Conservation (phyloP, 2,329 filamentous ascomycete genomes). For the Xylariaceae sp. region DNA sequence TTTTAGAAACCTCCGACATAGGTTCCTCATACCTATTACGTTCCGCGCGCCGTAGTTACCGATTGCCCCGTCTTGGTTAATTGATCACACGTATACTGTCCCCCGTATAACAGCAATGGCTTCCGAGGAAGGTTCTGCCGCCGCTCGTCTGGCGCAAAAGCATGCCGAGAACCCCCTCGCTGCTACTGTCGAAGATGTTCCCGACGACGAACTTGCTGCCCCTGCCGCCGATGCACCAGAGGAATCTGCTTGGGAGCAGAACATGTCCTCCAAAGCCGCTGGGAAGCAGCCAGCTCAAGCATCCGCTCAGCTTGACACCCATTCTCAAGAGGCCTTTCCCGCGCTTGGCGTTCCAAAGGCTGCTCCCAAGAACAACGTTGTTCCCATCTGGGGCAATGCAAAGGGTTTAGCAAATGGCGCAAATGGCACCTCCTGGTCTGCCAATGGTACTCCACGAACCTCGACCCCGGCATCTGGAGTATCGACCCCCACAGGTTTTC, state of each 20-base stretch:
- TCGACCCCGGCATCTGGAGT: slow-evolving; percentile 61
- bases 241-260: slow-evolving; percentile 42
- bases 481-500: slow-evolving; percentile 38
- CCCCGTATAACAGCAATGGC: slow-evolving; percentile 34
- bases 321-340: slow-evolving; percentile 92
- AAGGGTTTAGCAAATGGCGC: slow-evolving; percentile 54
- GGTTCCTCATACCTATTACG: slow-evolving; percentile 7
- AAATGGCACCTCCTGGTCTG: slow-evolving; percentile 50
- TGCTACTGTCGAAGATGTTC: slow-evolving; percentile 73
- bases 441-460: slow-evolving; percentile 54
- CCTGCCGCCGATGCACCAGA: slow-evolving; percentile 42
- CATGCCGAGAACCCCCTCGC: slow-evolving; percentile 51
- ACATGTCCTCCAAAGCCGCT: slow-evolving; percentile 58
- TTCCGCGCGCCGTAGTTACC: slow-evolving; percentile 8
- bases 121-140: slow-evolving; percentile 47
- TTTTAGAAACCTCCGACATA: slow-evolving; percentile 1
- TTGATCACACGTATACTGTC: slow-evolving; percentile 8
- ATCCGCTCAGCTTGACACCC: slow-evolving; percentile 63
- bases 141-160: slow-evolving; percentile 61
- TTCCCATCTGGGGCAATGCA: slow-evolving; percentile 70
- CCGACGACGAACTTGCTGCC: slow-evolving; percentile 71
- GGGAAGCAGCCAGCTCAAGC: slow-evolving; percentile 62
- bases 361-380: slow-evolving; percentile 53
- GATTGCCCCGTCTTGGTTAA: slow-evolving; percentile 10
- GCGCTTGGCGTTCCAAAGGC: slow-evolving; percentile 66